Base-by-base conservation (phyloP, 2,329 filamentous ascomycete species). In the Stagonosporopsis vannaccii region DNA sequence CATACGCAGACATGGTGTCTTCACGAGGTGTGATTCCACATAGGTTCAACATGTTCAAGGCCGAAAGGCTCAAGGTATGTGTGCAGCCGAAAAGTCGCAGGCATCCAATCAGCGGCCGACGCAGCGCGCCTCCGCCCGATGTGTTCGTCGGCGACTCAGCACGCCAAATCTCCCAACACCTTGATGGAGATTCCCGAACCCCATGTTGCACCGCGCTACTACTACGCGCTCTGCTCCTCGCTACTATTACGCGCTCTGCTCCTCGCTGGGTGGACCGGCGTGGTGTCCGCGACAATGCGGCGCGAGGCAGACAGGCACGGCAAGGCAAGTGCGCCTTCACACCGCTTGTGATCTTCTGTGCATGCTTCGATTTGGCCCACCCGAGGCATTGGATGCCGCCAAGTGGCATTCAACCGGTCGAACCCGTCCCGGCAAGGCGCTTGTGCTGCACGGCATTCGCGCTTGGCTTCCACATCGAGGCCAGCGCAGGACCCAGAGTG, bases 311-410 rank as follows among this genome's bases (percentile, higher is more conserved):
- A 17, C 23, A 39, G 22, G 7, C 36, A 45, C 30, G 47, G 42
- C 42, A 51, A 32, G 47, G 42, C 42, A 51, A 32, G 30, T 32
- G 35, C 32, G 20, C 28, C 30, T 33, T 19, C 47, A 47, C 47
- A 51, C 53, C 47, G 53, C 53, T 42, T 42, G 30, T 32, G 42
- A 51, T 43, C 36, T 43, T 47, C 47, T 26, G 7, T 56, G 52
- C 52, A 56, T 50, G 30, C 37, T 51, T 56, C 46, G 35, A 51
- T 46, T 5, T 51, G 42, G 30, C 26, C 51, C 28, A 32, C 17
- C 28, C 35, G 41, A 45, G 41, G 23, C 22, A n/a, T 46, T 47
- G 35, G 22, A 42, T 42, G 40, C 17, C 30, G 53, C 53, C 53
- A 51, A 51, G 53, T 25, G 30, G 13, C 17, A 43, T 56, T 42